Conservation (phyloP, 2,329 filamentous ascomycete species). For the Camptophora hylomeconis region DNA sequence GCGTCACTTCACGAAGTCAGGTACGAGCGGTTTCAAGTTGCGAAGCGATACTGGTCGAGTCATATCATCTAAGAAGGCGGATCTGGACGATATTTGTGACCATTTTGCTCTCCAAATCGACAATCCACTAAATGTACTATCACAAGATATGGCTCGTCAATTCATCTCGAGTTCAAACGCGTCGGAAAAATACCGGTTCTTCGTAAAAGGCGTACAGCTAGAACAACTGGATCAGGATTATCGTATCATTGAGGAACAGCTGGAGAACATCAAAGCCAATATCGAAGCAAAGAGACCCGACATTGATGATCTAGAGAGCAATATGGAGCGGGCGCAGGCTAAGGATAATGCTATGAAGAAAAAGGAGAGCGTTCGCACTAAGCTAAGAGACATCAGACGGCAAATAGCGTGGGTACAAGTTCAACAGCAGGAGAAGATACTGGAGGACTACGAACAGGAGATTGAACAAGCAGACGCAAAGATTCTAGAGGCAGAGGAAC, state of each 20-base stretch:
- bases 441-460: constrained; percentile 24
- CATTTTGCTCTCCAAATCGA: constrained; percentile 90
- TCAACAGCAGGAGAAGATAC: constrained; percentile 52
- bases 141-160: constrained; percentile 86
- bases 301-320: constrained; percentile 45
- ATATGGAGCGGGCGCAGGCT: constrained; percentile 47
- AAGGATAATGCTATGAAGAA: constrained; percentile 54
- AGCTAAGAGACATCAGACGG: constrained; percentile 44
- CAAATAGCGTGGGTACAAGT: constrained; percentile 86
- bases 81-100: constrained; percentile 86
- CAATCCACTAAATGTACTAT: constrained; percentile 90
- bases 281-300: constrained; percentile 49
- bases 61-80: constrained; percentile 62
- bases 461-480: constrained; percentile 29
- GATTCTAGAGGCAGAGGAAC: constrained; percentile 34
- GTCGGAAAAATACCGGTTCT: constrained; percentile 87
- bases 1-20: constrained; percentile 65
- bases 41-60: constrained; percentile 61
- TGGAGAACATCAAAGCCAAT: constrained; percentile 59
- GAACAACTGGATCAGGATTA: constrained; percentile 90
- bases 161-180: constrained; percentile 79
- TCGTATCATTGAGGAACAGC: constrained; percentile 62
- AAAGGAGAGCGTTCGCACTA: constrained; percentile 51
- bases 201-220: constrained; percentile 84
- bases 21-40: constrained; percentile 64